Evolutionary conservation across 805 yeast genomes (phyloP), one percentile per base, ranked within the genome.

Genomic region (Pichia membranifaciens): DNA sequence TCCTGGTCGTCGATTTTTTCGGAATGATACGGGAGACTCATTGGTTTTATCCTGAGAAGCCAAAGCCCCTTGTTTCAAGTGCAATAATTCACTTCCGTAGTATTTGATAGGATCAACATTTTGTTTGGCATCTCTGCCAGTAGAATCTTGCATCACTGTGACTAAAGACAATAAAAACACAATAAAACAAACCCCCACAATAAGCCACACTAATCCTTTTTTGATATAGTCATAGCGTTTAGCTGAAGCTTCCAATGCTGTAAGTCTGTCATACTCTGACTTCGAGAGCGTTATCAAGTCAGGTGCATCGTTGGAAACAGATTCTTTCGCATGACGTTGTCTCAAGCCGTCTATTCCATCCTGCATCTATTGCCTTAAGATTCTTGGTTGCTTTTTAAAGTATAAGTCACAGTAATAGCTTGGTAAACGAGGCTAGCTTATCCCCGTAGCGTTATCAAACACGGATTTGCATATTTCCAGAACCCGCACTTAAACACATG

Each of bases 1-100:
- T 1, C 52, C 52, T 4, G 43, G 43, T 23, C 46, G 31, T 4
- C 34, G 31, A 28, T 45, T 45, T 9, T 38, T 20, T 9, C 43
- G 17, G 15, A 37, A n/a, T n/a, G n/a, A n/a, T n/a, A n/a, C n/a
- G n/a, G n/a, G n/a, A n/a, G n/a, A n/a, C n/a, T n/a, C n/a, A n/a
- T n/a, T n/a, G n/a, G n/a, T n/a, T n/a, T n/a, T n/a, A n/a, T n/a
- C n/a, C n/a, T n/a, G n/a, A n/a, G n/a, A n/a, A n/a, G n/a, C n/a
- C n/a, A n/a, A n/a, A n/a, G n/a, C n/a, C n/a, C n/a, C n/a, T n/a
- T n/a, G n/a, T n/a, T 25, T 25, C 10, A 25, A 10, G 10, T 25
- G 29, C 7, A 7, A 8, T 10, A 25, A 25, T 25, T 25, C 29
- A 25, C 10, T 10, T 25, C 10, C 29, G 29, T 25, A 25, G 29